Conservation (phyloP, 345 rosid genomes). For the Salix udensis region DNA sequence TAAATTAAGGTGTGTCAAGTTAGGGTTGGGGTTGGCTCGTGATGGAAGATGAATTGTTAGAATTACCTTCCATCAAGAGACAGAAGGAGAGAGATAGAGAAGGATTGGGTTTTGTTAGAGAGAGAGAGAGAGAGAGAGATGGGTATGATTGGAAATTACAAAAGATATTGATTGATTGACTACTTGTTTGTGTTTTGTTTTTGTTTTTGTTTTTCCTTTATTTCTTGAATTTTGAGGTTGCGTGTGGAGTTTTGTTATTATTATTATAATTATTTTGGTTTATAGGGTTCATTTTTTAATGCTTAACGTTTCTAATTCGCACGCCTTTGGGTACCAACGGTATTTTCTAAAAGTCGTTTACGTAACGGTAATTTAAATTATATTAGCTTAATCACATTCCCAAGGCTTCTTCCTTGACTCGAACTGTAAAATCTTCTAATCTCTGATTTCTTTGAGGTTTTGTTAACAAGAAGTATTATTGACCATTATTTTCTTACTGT, state of each 20-base stretch:
- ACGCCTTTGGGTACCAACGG: too few relatives aligned
- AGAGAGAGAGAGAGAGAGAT: not conserved
- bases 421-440: too few relatives aligned
- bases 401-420: too few relatives aligned
- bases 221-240: not conserved
- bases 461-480: too few relatives aligned
- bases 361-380: too few relatives aligned
- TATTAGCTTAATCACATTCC: too few relatives aligned
- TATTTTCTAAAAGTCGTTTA: too few relatives aligned
- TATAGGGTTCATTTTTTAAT: too few relatives aligned
- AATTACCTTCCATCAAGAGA: conserved; percentile 12
- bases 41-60: conserved; percentile 15
- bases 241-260: not conserved
- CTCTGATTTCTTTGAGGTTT: too few relatives aligned
- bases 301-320: too few relatives aligned
- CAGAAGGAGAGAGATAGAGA: not conserved
- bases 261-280: not conserved
- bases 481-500: too few relatives aligned
- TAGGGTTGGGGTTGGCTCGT: conserved; percentile 14
- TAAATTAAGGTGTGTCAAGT: not conserved
- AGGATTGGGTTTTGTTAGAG: not conserved
- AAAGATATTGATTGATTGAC: not conserved
- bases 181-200: not conserved
- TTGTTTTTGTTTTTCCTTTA: not conserved
- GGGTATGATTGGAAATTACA: not conserved